Evolutionary conservation across 148 eudicot species (phyloP).

Genomic region (Spergularia bocconei): DNA sequence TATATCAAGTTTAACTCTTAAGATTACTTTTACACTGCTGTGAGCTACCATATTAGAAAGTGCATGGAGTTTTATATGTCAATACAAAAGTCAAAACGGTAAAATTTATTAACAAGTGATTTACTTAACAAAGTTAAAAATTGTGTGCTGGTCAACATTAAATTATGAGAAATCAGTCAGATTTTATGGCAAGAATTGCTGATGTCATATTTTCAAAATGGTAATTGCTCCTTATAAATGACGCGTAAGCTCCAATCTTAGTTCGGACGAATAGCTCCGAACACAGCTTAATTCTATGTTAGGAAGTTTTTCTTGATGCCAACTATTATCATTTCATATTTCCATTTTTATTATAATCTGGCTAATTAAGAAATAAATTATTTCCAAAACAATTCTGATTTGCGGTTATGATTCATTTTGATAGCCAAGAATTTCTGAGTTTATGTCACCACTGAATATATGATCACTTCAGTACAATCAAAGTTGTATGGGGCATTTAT

Average conservation of each 20-base stretch:
- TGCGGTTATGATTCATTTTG: conserved; percentile 14
- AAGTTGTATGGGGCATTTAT: background rate
- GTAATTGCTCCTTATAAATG: too few species aligned
- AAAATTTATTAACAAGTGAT: conserved; percentile 7
- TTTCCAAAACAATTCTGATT: background rate
- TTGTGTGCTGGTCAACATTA: background rate
- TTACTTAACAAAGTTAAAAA: conserved; percentile 31
- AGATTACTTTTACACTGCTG: conserved; percentile 14
- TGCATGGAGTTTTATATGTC: background rate
- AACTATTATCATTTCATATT: background rate
- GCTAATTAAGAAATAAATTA: background rate
- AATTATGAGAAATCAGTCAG: background rate
- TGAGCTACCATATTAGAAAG: conserved; percentile 11
- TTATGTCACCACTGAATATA: background rate
- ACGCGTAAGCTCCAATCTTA: too few species aligned
- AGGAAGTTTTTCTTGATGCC: background rate
- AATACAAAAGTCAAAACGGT: conserved; percentile 9
- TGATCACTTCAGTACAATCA: background rate
- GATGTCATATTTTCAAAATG: background rate
- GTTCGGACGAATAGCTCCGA: too few species aligned
- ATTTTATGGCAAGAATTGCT: background rate
- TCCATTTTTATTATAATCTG: background rate
- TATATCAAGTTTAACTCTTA: conserved; percentile 25
- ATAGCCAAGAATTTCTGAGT: conserved; percentile 1
- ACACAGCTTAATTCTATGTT: too few species aligned